Evolutionary conservation across 805 yeast genomes (phyloP).

Genomic region (Wickerhamomyces chambardii): DNA sequence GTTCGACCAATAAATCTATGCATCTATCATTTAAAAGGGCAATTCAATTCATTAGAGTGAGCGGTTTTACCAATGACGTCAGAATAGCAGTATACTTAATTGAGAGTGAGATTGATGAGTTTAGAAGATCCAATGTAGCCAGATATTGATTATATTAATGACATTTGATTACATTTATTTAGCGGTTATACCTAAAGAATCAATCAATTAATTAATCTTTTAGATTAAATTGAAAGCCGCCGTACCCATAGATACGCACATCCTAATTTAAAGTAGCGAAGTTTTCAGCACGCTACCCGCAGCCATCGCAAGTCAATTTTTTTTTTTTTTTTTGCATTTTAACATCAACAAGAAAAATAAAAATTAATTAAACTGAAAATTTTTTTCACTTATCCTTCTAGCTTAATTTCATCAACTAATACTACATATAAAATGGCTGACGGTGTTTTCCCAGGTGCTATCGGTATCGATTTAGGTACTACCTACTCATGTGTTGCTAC

Average conservation of each 20-base stretch:
- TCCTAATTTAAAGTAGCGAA: neutral
- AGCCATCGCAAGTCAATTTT: too few relatives aligned
- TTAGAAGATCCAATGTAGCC: slow-evolving; percentile 1
- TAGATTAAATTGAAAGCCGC: too few relatives aligned
- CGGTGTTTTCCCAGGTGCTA: slow-evolving; percentile 99
- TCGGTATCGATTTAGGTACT: slow-evolving; percentile 98
- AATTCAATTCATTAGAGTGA: slow-evolving; percentile 20
- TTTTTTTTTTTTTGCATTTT: neutral
- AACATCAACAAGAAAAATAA: slow-evolving; percentile 3
- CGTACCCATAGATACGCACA: neutral
- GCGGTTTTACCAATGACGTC: slow-evolving; percentile 19
- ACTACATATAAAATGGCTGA: slow-evolving; percentile 64
- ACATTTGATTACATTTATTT: too few relatives aligned
- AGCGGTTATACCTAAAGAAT: too few relatives aligned
- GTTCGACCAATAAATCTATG: slow-evolving; percentile 7
- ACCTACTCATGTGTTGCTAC: slow-evolving; percentile 77
- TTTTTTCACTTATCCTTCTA: slow-evolving; percentile 8
- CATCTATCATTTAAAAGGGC: slow-evolving; percentile 6
- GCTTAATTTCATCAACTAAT: slow-evolving; percentile 6
- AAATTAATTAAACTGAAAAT: slow-evolving; percentile 10
- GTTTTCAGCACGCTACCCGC: neutral
- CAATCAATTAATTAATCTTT: too few relatives aligned
- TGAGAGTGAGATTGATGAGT: slow-evolving; percentile 15
- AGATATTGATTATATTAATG: too few relatives aligned
- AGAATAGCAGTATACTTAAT: slow-evolving; percentile 17